phyloP scores from a whole-genome alignment of 2,329 filamentous ascomycete species.

The Tolypocladium amazonense region DNA sequence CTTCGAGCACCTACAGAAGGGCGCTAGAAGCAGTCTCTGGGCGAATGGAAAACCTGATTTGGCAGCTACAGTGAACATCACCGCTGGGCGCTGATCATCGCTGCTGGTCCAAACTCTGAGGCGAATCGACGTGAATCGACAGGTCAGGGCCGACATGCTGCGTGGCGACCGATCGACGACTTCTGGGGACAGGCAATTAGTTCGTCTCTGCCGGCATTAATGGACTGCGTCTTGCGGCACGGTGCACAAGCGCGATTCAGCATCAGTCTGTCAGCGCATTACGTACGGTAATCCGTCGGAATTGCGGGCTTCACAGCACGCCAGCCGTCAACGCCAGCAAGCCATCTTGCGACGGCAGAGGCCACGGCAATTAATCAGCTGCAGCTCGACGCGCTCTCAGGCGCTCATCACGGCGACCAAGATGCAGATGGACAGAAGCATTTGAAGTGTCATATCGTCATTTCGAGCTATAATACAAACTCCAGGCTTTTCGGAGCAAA shows the following conservation, averaged over 20 bases:
- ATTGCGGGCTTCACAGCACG: neutral
- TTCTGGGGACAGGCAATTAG: neutral
- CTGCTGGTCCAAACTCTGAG: neutral
- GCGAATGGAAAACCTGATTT: neutral
- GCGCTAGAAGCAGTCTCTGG: neutral
- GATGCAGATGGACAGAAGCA: neutral
- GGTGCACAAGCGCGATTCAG: neutral
- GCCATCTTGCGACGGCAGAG: neutral
- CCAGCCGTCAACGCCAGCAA: neutral
- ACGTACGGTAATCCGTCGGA: neutral
- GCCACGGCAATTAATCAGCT: neutral
- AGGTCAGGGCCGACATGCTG: neutral
- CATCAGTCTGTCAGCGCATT: neutral
- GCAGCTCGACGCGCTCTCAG: neutral
- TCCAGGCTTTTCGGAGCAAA: neutral
- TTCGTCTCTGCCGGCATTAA: neutral
- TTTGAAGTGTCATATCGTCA: neutral
- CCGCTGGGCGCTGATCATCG: neutral
- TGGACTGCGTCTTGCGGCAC: neutral
- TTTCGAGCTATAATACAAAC: neutral
- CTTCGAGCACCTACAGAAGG: neutral
- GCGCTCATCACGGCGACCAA: neutral
- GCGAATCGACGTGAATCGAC: neutral
- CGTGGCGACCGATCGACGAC: neutral
- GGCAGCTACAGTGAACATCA: neutral